phyloP scores from a whole-genome alignment of 257 asterid genomes.

The Salvia splendens region DNA sequence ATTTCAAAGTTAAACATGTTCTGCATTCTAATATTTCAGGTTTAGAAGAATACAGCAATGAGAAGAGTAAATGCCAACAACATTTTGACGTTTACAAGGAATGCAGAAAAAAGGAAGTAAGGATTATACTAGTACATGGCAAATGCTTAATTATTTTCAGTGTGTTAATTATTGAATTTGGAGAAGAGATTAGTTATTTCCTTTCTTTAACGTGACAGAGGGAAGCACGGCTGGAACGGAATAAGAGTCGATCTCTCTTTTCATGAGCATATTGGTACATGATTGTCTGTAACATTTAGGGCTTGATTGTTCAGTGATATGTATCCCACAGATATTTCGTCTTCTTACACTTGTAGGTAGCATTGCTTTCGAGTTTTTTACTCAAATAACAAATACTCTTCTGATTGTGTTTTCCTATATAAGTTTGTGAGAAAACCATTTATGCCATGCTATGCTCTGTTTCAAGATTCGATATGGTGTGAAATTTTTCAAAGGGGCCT shows the following conservation, averaged over 20 bases:
- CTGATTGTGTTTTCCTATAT: constrained; percentile 13
- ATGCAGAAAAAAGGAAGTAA: constrained; percentile 94
- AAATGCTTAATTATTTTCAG: constrained; percentile 17
- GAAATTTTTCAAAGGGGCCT: neutral
- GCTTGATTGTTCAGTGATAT: constrained; percentile 2
- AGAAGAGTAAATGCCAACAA: constrained; percentile 90
- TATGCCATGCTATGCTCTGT: neutral
- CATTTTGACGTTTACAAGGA: constrained; percentile 93
- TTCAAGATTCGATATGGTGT: neutral
- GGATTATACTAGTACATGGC: neutral
- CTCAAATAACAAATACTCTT: constrained; percentile 17
- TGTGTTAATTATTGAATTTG: constrained; percentile 1
- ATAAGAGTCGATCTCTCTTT: constrained; percentile 69
- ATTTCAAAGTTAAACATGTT: constrained; percentile 16
- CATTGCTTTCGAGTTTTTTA: constrained; percentile 14
- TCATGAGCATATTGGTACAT: constrained; percentile 49
- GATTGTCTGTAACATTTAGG: constrained; percentile 10
- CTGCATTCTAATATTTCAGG: constrained; percentile 48
- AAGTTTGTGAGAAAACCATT: neutral
- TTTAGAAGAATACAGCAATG: constrained; percentile 58
- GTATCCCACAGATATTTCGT: constrained; percentile 1
- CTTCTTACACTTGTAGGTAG: neutral
- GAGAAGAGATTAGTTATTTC: constrained; percentile 1
- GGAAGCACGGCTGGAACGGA: constrained; percentile 95
- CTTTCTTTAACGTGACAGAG: constrained; percentile 58